Evolutionary conservation across 2,329 filamentous ascomycete species (phyloP).

Genomic region (Niveomyces coronatus): DNA sequence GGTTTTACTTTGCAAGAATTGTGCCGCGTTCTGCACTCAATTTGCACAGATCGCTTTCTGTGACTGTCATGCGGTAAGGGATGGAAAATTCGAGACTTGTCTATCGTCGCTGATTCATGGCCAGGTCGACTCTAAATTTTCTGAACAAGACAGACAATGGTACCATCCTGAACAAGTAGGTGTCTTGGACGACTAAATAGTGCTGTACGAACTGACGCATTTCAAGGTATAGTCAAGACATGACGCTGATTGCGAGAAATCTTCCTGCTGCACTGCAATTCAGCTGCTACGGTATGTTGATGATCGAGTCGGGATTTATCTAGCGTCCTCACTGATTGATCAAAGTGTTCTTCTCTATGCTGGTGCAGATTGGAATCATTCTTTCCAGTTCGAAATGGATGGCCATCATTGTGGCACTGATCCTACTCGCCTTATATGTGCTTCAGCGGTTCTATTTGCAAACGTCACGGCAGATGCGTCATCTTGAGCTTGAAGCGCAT

Average conservation of each 20-base stretch:
- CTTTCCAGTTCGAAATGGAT: constrained; percentile 13
- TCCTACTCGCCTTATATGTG: constrained; percentile 16
- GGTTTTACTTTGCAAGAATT: neutral
- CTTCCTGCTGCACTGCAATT: neutral
- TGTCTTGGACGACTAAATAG: neutral
- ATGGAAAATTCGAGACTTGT: neutral
- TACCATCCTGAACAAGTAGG: neutral
- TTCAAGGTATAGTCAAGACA: constrained; percentile 1
- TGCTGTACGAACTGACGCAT: neutral
- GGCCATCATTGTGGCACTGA: constrained; percentile 14
- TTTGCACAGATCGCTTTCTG: neutral
- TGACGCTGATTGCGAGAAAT: neutral
- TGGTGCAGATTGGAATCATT: constrained; percentile 14
- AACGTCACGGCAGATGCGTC: constrained; percentile 26
- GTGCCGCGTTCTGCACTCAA: neutral
- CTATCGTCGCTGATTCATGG: no score
- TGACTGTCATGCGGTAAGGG: neutral
- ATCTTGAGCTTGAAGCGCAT: constrained; percentile 25
- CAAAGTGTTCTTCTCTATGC: constrained; percentile 5
- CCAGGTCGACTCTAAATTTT: neutral
- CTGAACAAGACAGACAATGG: neutral
- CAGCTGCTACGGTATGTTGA: neutral
- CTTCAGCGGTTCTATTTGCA: constrained; percentile 23
- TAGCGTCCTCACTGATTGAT: neutral
- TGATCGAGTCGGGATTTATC: neutral